Evolutionary conservation across 495 filamentous ascomycete genomes (phyloP).

Genomic region (Penicillium macrosclerotiorum): DNA sequence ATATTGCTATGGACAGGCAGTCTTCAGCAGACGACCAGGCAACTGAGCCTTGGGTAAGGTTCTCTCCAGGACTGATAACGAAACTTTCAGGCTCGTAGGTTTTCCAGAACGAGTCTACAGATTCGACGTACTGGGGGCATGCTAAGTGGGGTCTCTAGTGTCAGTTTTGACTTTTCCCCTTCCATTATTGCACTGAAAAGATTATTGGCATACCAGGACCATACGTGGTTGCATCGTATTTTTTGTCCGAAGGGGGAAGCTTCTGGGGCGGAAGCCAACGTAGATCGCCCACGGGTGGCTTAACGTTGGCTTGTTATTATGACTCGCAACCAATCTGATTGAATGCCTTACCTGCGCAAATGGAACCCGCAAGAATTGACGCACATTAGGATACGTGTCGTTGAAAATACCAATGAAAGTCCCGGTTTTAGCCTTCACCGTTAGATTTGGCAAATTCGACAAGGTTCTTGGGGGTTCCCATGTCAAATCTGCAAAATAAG

Average conservation of each 20-base stretch:
- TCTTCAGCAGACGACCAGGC: constrained; percentile 20
- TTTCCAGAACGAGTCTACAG: constrained; percentile 10
- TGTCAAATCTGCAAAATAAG: not conserved
- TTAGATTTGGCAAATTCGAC: constrained; percentile 2
- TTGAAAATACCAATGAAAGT: constrained; percentile 2
- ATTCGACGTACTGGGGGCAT: constrained; percentile 13
- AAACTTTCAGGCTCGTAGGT: constrained; percentile 11
- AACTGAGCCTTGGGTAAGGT: constrained; percentile 6
- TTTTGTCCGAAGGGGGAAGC: not conserved
- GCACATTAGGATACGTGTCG: constrained; percentile 1
- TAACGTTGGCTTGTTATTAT: too few relatives aligned
- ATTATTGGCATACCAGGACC: constrained; percentile 3
- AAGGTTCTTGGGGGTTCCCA: not conserved
- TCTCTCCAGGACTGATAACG: constrained; percentile 11
- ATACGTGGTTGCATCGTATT: not conserved
- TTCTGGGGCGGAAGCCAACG: constrained; percentile 3
- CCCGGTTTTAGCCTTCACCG: not conserved
- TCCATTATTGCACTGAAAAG: too few relatives aligned
- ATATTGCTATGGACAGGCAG: constrained; percentile 18
- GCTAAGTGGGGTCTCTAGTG: too few relatives aligned
- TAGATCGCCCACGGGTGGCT: constrained; percentile 4
- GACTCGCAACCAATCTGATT: too few relatives aligned
- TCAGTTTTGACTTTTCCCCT: too few relatives aligned
- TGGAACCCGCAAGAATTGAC: constrained; percentile 2
- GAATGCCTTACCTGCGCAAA: not conserved